Base-by-base conservation (phyloP, 306 rosid genomes). In the Urtica urens region DNA sequence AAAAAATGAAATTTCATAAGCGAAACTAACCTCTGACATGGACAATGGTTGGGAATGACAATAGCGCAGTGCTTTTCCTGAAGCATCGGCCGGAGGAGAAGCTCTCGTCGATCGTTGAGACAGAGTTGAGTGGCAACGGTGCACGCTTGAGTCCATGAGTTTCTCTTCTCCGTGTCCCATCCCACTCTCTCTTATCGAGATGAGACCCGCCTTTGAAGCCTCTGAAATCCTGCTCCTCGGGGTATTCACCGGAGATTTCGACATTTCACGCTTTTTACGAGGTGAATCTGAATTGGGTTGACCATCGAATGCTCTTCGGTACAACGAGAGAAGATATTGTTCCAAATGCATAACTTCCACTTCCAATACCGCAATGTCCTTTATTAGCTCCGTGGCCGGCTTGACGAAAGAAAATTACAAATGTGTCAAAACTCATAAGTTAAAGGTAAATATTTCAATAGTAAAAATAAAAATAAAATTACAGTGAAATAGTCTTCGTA, bases 21-120 rank as follows among this genome's bases (percentile, higher is more conserved):
- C 10, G 37, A 31, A 25, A 34, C 45, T 41, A 75, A 92, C 99
- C 96, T 79, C 99, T 73, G 67, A 52, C 88, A 82, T 82, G 59
- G 93, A 79, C 75, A 82, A 72, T 9, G 99, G 99, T 53, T 92
- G 99, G 27, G 99, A 92, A 44, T 85, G 96, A 49, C 83, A 85
- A 25, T 82, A 74, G 10, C 99, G 84, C 39, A 77, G 57, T 53
- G 94, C 59, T 56, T 81, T 80, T 10, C 42, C 59, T 48, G 67
- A 63, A 53, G 78, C 71, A 17, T 81, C 87, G 30, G 46, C 87
- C 4, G 76, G 64, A 24, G 78, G 78, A 59, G 87, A 77, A 39
- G 63, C 49, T 67, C 78, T 81, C 37, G 62, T 64, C 45, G 94
- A 59, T 59, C 25, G 74, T 41, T 75, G 83, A 0, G 99, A 82